Evolutionary conservation across 441 rosid species (phyloP).

Genomic region (Eruca vesicaria): DNA sequence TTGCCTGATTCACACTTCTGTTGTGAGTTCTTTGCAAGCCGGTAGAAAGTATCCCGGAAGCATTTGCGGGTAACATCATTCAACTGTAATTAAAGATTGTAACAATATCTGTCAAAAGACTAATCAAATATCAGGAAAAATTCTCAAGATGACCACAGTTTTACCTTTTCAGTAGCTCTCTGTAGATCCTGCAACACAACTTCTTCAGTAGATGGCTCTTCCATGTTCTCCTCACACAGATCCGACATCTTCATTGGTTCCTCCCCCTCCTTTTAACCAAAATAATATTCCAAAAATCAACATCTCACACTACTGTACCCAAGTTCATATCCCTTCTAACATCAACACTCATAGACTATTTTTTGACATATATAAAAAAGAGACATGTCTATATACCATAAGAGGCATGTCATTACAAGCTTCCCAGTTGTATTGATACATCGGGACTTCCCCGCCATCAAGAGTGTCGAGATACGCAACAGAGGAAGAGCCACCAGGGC

Average conservation of each 20-base stretch:
- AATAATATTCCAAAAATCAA: conserved; percentile 17
- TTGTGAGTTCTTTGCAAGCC: conserved; percentile 68
- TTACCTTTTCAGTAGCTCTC: conserved; percentile 64
- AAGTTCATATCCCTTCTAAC: neutral
- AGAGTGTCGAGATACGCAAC: conserved; percentile 13
- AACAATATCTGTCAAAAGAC: conserved; percentile 1
- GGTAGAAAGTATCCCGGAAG: conserved; percentile 86
- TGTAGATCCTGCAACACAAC: conserved; percentile 67
- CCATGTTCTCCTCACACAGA: conserved; percentile 28
- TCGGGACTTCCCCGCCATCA: conserved; percentile 30
- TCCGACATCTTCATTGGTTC: conserved; percentile 21
- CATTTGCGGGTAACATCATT: conserved; percentile 62
- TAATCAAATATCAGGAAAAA: neutral
- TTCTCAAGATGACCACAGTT: neutral
- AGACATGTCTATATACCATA: conserved; percentile 10
- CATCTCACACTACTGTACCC: conserved; percentile 1
- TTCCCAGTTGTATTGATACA: conserved; percentile 32
- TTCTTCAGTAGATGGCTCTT: conserved; percentile 56
- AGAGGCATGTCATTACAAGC: conserved; percentile 29
- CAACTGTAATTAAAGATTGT: conserved; percentile 42
- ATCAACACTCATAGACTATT: neutral
- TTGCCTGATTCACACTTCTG: conserved; percentile 15
- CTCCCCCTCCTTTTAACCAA: conserved; percentile 26
- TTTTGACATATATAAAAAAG: neutral
- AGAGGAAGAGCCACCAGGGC: conserved; percentile 11